Evolutionary conservation across 1,284 basidiomycete species (phyloP).

Genomic region (Kwoniella shivajii): DNA sequence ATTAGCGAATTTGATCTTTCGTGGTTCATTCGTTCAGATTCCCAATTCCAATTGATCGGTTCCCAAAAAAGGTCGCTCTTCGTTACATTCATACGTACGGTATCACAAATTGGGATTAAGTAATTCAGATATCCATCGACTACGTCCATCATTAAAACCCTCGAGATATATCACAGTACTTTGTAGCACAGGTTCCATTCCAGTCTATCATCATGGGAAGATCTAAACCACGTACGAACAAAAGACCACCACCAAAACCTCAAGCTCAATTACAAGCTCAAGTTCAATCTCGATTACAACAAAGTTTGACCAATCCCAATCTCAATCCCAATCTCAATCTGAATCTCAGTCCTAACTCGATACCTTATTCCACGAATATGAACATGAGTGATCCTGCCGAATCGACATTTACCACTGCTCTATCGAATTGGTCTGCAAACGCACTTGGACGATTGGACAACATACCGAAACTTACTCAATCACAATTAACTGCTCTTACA

Average conservation of each 20-base stretch:
- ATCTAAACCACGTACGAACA: constrained; percentile 48
- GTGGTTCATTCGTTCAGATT: too few species aligned
- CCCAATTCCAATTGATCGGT: too few species aligned
- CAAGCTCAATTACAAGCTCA: constrained; percentile 14
- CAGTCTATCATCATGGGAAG: constrained; percentile 40
- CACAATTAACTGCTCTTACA: constrained; percentile 45
- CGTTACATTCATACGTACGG: too few species aligned
- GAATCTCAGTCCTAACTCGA: not conserved
- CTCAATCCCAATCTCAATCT: not conserved
- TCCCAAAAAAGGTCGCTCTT: too few species aligned
- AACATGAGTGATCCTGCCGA: constrained; percentile 34
- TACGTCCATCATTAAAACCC: too few species aligned
- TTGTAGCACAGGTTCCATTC: too few species aligned
- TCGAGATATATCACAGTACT: too few species aligned
- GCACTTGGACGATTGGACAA: constrained; percentile 40
- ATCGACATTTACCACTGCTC: constrained; percentile 34
- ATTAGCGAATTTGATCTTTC: too few species aligned
- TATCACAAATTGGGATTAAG: too few species aligned
- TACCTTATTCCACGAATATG: constrained; percentile 7
- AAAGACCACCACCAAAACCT: constrained; percentile 39
- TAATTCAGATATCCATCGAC: too few species aligned
- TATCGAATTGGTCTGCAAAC: constrained; percentile 45
- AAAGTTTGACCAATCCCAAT: too few species aligned
- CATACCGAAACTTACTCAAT: constrained; percentile 43
- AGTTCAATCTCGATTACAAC: not conserved